These are phyloP conservation scores for Hypoxylon lienhwacheense DNA, from an alignment of 495 filamentous ascomycete species.

Conservation along the genomic window DNA sequence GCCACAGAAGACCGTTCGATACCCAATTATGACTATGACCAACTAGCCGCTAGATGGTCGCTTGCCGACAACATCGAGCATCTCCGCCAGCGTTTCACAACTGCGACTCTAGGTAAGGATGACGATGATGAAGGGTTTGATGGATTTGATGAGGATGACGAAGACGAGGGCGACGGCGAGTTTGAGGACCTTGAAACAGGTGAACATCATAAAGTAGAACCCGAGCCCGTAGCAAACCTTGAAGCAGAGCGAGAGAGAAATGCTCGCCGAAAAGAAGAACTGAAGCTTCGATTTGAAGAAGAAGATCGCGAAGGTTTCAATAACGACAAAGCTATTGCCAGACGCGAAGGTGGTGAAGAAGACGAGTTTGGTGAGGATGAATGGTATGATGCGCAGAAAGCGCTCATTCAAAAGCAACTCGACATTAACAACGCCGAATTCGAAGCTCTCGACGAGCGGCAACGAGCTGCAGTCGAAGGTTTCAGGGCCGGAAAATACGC, in stretches of 20 bases:
- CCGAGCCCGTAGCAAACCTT: slow-evolving; percentile 48
- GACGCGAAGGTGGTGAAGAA: slow-evolving; percentile 59
- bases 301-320: slow-evolving; percentile 92
- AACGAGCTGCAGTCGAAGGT: slow-evolving; percentile 81
- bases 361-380: slow-evolving; percentile 94
- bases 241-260: slow-evolving; percentile 90
- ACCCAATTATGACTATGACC: slow-evolving; percentile 76
- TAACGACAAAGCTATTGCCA: slow-evolving; percentile 76
- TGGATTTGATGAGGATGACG: slow-evolving; percentile 60
- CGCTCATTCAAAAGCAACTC: slow-evolving; percentile 87
- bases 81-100: slow-evolving; percentile 73
- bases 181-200: slow-evolving; percentile 89
- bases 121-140: slow-evolving; percentile 49
- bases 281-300: slow-evolving; percentile 92
- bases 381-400: slow-evolving; percentile 98
- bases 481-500: slow-evolving; percentile 93
- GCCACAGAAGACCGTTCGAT: slow-evolving; percentile 71
- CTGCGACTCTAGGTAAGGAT: slow-evolving; percentile 60
- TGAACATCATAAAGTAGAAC: slow-evolving; percentile 54
- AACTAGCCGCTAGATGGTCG: slow-evolving; percentile 82
- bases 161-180: slow-evolving; percentile 83
- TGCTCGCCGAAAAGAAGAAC: slow-evolving; percentile 87
- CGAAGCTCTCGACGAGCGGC: slow-evolving; percentile 75
- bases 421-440: slow-evolving; percentile 95
- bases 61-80: slow-evolving; percentile 74